These are phyloP conservation scores for Trichoderma erinaceum DNA, from an alignment of 495 filamentous ascomycete genomes.

Conservation along the genomic window DNA sequence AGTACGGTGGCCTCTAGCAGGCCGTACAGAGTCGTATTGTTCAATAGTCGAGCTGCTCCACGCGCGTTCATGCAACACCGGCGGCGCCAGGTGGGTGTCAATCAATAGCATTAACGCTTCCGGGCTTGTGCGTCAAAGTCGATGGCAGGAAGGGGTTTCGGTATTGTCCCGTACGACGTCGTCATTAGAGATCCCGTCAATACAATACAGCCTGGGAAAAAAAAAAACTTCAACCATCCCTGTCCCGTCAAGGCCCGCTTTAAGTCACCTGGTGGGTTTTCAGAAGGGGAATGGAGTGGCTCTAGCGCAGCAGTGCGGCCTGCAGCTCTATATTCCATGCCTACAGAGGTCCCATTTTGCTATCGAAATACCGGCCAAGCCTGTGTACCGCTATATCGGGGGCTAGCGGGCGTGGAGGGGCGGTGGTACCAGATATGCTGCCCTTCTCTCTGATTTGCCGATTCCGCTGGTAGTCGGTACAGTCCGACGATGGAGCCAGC, in stretches of 20 bases:
- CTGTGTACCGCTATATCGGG: neutral
- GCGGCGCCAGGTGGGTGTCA: neutral
- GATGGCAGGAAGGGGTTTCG: neutral
- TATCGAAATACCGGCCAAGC: too few species aligned
- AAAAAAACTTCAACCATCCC: neutral
- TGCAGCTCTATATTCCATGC: neutral
- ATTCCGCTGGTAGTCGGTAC: neutral
- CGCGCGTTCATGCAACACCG: slow-evolving; percentile 2
- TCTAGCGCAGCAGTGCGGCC: neutral
- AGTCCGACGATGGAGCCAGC: neutral
- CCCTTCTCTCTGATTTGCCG: neutral
- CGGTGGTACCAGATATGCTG: neutral
- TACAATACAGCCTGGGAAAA: neutral
- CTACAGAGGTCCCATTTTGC: too few species aligned
- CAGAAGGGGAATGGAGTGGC: neutral
- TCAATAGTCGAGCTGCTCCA: slow-evolving; percentile 1
- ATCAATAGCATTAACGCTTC: neutral
- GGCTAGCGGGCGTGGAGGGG: neutral
- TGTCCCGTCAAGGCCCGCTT: slow-evolving; percentile 4
- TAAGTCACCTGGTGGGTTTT: slow-evolving; percentile 8
- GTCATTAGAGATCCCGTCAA: neutral
- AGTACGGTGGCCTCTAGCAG: too few species aligned
- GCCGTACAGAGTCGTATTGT: neutral
- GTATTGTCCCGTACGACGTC: neutral
- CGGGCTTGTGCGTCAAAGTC: slow-evolving; percentile 5